Base-by-base conservation (phyloP, 1,139 yeast genomes). In the Nakaseomyces nivariensis region DNA sequence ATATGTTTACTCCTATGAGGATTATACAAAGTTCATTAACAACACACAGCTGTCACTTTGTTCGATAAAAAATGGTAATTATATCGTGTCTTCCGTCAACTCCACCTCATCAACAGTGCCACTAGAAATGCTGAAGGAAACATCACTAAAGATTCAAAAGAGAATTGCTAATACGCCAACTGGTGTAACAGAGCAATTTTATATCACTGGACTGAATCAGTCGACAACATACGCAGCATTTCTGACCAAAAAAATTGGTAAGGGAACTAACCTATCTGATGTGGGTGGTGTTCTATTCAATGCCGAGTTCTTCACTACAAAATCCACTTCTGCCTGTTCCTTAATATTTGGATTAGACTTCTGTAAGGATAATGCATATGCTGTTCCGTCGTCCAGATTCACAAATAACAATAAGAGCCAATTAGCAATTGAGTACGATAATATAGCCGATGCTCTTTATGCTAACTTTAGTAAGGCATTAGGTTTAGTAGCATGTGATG, bases 281-380 rank as follows among this genome's bases (percentile, higher is more conserved):
- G 71, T 69, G 43, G 92, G 95, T 4, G 95, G 96, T 3, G 75
- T 81, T 1, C 74, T 86, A 0, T 87, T 79, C 59, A 68, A 72
- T 26, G 77, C 76, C 11, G 77, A 84, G 51, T 67, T 69, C 48
- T 86, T 90, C 59, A 73, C 75, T 26, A 85, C 96, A 1, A 73
- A 81, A 62, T 67, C 67, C 4, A 64, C 69, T 4, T 69, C 72
- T 31, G 76, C 86, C 1, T 92, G 98, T 64, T 79, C 84, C 53
- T 69, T 90, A 49, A 77, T 89, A 26, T 47, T 78, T 64, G 85
- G 80, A 52, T 70, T 92, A 50, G 81, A 78, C 1, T 88, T 90
- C 62, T 92, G 98, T 66, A 67, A 74, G 36, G 78, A 79, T 48
- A 94, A 90, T 36, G 95, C 96, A 0, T 92, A 89, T 67, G 77